These are phyloP conservation scores for Cyclotella kingstonii DNA, from an alignment of 108 stramenopile genomes.

Conservation along the genomic window DNA sequence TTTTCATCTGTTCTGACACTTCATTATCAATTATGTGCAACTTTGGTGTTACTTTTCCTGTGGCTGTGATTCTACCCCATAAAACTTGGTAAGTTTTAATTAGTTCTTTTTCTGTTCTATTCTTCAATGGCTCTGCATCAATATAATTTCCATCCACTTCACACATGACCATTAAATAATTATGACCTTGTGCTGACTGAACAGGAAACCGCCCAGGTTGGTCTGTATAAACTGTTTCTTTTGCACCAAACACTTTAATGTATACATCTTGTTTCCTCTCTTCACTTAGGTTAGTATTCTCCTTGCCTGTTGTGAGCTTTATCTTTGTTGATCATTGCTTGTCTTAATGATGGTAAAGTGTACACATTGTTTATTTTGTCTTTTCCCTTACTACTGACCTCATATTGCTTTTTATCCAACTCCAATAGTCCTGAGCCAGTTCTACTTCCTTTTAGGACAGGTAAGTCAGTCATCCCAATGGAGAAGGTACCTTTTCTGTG, in stretches of 20 bases:
- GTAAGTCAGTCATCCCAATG: too few relatives aligned
- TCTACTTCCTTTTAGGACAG: constrained; percentile 5
- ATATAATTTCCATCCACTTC: constrained; percentile 28
- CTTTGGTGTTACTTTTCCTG: constrained; percentile 1
- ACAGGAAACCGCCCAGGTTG: constrained; percentile 21
- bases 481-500: background rate
- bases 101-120: constrained; percentile 6
- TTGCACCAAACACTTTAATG: constrained; percentile 9
- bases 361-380: too few relatives aligned
- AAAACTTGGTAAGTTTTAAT: constrained; percentile 12
- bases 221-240: constrained; percentile 39
- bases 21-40: constrained; percentile 24
- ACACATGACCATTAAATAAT: constrained; percentile 12
- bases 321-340: constrained; percentile 21
- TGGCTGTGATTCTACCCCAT: constrained; percentile 9
- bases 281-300: background rate
- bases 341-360: too few relatives aligned
- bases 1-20: constrained; percentile 8
- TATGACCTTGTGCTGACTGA: constrained; percentile 1
- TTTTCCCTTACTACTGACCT: too few relatives aligned
- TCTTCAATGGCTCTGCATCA: constrained; percentile 14
- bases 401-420: too few relatives aligned
- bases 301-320: constrained; percentile 2
- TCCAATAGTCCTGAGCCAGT: too few relatives aligned
- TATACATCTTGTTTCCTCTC: constrained; percentile 9